Percentiles rank a stretch among this genome's conserved stretches.
phyloP scores from a whole-genome alignment of 306 rosid species.

The Carpinus viminea region DNA sequence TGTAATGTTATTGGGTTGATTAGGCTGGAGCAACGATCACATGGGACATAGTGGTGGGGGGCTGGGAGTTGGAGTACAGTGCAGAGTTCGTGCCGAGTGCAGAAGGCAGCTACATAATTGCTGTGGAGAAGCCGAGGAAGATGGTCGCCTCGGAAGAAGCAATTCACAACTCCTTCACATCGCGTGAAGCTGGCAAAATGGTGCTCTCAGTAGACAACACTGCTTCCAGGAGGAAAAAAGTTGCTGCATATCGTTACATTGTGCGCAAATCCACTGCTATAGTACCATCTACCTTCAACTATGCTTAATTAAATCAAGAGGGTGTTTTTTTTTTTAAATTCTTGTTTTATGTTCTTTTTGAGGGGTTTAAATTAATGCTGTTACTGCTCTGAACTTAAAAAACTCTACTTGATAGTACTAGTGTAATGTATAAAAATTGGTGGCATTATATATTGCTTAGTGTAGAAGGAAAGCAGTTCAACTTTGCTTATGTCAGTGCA shows the following conservation, averaged over 20 bases:
- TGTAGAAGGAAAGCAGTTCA: conserved; percentile 38
- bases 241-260: conserved; percentile 83
- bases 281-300: conserved; percentile 17
- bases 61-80: conserved; percentile 95
- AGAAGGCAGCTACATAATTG: conserved; percentile 77
- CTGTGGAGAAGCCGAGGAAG: conserved; percentile 76
- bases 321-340: conserved; percentile 2
- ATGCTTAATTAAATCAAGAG: conserved; percentile 8
- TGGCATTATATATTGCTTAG: conserved; percentile 28
- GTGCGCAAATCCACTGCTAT: conserved; percentile 54
- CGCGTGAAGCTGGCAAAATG: conserved; percentile 69
- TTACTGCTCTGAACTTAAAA: conserved; percentile 28
- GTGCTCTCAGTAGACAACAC: conserved; percentile 88
- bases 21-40: conserved; percentile 87
- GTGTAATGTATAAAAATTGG: conserved; percentile 43
- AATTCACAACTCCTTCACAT: conserved; percentile 73
- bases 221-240: conserved; percentile 71
- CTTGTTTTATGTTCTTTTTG: conserved; percentile 9
- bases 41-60: conserved; percentile 97
- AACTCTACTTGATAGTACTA: conserved; percentile 24
- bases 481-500: conserved; percentile 38
- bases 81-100: conserved; percentile 81
- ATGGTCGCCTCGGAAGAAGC: conserved; percentile 68
- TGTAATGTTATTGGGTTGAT: not conserved
- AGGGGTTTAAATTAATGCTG: conserved; percentile 15